A percentile compares a stretch with the other conserved stretches of the same genome.
Conservation (phyloP, 108 stramenopile species). For the Nitzschia sp. region DNA sequence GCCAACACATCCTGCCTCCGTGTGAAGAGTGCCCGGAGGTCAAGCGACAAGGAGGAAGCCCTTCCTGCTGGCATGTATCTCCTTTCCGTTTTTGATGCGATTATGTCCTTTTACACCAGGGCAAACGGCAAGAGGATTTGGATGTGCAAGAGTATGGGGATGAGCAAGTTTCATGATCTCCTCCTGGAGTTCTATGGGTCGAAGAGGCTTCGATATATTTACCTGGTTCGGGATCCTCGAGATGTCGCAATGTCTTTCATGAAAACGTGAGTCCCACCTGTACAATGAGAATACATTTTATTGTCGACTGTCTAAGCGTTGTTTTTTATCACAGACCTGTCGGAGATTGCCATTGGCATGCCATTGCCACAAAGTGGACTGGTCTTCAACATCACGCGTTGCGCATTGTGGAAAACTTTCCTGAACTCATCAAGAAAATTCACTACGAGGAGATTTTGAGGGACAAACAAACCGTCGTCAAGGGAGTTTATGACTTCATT, state of each 20-base stretch:
- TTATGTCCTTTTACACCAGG: constrained; percentile 27
- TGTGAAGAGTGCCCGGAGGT: constrained; percentile 2
- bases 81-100: constrained; percentile 34
- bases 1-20: constrained; percentile 1
- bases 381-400: constrained; percentile 30
- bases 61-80: constrained; percentile 27
- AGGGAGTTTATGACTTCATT: constrained; percentile 29
- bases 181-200: constrained; percentile 38
- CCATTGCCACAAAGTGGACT: constrained; percentile 40
- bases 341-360: constrained; percentile 38
- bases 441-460: constrained; percentile 31
- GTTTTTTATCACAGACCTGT: constrained; percentile 15
- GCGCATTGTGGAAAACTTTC: constrained; percentile 17
- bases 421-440: constrained; percentile 24
- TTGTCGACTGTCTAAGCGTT: too few relatives aligned
- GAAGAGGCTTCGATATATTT: constrained; percentile 38
- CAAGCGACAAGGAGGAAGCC: constrained; percentile 1
- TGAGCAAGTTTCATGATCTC: constrained; percentile 29
- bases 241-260: constrained; percentile 42
- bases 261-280: constrained; percentile 36
- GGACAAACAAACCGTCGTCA: constrained; percentile 20
- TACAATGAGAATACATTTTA: too few relatives aligned
- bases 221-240: constrained; percentile 43
- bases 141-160: constrained; percentile 47
- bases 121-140: constrained; percentile 38